Conservation (phyloP, 331 rosid genomes). For the Malus hybrid region DNA sequence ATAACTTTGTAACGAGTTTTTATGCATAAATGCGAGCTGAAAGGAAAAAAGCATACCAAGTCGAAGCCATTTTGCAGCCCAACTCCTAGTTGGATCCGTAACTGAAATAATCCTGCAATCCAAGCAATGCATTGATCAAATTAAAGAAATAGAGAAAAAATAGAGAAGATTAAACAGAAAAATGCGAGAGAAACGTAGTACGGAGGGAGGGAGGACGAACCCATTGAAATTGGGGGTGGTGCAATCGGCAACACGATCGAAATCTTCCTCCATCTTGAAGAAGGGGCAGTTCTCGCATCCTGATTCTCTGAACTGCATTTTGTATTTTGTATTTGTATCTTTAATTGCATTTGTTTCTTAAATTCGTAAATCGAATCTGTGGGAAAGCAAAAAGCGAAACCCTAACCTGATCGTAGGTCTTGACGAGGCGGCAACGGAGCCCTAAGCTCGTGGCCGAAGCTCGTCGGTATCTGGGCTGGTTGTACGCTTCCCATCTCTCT, state of each 20-base stretch:
- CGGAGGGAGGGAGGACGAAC: constrained; percentile 18
- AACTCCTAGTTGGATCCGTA: constrained; percentile 87
- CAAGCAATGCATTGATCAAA: neutral
- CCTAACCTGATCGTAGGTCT: constrained; percentile 76
- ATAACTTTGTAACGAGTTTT: too few relatives aligned
- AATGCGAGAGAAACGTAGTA: neutral
- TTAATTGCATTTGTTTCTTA: neutral
- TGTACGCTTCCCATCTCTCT: constrained; percentile 33
- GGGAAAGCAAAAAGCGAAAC: neutral
- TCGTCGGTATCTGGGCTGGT: constrained; percentile 91
- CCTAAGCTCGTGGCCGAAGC: constrained; percentile 82
- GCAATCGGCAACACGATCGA: constrained; percentile 82
- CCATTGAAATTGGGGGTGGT: constrained; percentile 99
- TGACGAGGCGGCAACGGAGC: constrained; percentile 97
- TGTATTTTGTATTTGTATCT: too few relatives aligned
- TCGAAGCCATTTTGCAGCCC: constrained; percentile 96
- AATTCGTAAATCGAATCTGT: neutral
- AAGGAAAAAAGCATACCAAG: constrained; percentile 41
- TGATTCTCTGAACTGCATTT: constrained; percentile 65
- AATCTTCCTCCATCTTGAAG: constrained; percentile 95
- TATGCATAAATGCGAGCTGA: neutral
- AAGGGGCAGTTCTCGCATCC: constrained; percentile 95
- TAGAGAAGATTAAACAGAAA: neutral
- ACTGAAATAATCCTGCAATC: constrained; percentile 67
- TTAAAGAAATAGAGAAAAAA: too few relatives aligned